phyloP scores from a whole-genome alignment of 1,284 basidiomycete genomes.

The Flammula alnicola region DNA sequence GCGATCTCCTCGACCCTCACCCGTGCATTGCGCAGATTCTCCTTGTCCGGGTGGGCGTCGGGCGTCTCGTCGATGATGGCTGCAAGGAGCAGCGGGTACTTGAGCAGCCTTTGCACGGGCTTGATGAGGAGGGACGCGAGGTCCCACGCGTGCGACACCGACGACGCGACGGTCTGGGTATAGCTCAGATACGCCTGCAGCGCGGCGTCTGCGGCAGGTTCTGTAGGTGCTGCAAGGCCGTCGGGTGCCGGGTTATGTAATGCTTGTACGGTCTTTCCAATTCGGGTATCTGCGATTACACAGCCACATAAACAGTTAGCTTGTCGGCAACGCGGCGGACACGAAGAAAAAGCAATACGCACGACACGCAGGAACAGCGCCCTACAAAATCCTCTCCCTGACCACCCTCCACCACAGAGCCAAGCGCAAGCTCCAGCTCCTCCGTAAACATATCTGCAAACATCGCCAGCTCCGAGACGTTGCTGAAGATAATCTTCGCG shows the following conservation, averaged over 20 bases:
- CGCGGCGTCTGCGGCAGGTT: conserved; percentile 52
- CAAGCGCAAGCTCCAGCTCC: conserved; percentile 60
- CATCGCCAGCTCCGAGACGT: conserved; percentile 75
- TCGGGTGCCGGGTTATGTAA: conserved; percentile 88
- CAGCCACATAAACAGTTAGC: conserved; percentile 9
- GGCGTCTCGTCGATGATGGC: conserved; percentile 84
- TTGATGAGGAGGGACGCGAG: conserved; percentile 91
- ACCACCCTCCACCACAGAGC: conserved; percentile 54
- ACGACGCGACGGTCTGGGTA: conserved; percentile 70
- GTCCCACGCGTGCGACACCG: conserved; percentile 91
- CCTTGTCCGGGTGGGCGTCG: conserved; percentile 76
- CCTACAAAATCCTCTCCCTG: conserved; percentile 78
- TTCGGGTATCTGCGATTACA: conserved; percentile 74
- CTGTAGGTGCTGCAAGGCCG: conserved; percentile 72
- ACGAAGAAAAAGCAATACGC: conserved; percentile 24
- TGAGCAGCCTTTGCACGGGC: conserved; percentile 90
- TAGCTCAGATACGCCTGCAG: conserved; percentile 70
- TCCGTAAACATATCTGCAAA: conserved; percentile 74
- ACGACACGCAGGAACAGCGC: conserved; percentile 78
- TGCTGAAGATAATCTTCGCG: conserved; percentile 77
- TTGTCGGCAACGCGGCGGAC: not conserved
- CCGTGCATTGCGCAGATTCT: conserved; percentile 67
- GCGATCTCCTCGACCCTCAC: conserved; percentile 79
- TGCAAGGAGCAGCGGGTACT: conserved; percentile 86
- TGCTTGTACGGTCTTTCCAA: conserved; percentile 81